A percentile compares a stretch with the other conserved stretches of the same genome.
These are phyloP conservation scores for Eucalyptus sideroxylon DNA, from an alignment of 345 rosid species.

Conservation along the genomic window DNA sequence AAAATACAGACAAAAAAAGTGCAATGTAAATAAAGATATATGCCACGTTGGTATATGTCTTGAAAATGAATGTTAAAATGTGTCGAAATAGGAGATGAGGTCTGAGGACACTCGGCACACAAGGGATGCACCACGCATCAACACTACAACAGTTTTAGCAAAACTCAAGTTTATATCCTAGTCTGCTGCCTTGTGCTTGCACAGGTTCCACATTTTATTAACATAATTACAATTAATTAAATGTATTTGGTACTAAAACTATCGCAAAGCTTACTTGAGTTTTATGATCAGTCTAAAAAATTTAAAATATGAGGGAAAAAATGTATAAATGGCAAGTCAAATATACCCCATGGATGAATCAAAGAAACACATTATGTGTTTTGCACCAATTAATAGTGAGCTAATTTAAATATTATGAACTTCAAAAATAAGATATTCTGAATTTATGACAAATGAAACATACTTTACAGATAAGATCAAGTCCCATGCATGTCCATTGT, in stretches of 20 bases:
- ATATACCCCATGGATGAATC: background rate
- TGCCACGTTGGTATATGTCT: background rate
- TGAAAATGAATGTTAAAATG: background rate
- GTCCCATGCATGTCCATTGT: background rate
- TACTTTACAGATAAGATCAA: background rate
- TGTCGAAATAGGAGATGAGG: background rate
- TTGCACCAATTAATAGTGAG: background rate
- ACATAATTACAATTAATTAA: background rate
- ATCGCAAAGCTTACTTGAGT: background rate
- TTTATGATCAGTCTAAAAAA: background rate
- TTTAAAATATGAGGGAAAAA: background rate
- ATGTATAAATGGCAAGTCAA: background rate
- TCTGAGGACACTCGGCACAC: background rate
- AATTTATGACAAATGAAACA: background rate
- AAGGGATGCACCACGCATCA: background rate
- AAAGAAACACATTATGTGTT: background rate
- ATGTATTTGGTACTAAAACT: background rate
- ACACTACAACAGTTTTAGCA: background rate
- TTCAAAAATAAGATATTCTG: background rate
- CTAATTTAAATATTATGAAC: background rate
- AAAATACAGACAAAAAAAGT: background rate
- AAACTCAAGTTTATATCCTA: background rate
- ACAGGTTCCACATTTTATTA: background rate
- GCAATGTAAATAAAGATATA: background rate
- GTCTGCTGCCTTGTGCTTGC: background rate